These are phyloP conservation scores for Thielaviopsis ethacetica DNA, from an alignment of 2,329 filamentous ascomycete species.

Conservation along the genomic window DNA sequence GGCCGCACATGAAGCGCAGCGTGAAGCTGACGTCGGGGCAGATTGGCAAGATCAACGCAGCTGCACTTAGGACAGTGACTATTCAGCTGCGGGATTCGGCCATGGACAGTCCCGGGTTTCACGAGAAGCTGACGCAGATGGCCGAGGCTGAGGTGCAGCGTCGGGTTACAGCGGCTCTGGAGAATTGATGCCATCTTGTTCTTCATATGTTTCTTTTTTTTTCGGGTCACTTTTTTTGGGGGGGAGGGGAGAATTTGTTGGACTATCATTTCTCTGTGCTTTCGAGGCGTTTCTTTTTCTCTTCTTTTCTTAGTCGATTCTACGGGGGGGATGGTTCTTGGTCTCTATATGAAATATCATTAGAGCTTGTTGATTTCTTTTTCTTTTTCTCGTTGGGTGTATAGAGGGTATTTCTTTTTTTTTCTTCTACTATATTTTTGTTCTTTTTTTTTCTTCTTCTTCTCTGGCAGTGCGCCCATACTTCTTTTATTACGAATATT, in stretches of 20 bases:
- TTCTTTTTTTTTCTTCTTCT: neutral
- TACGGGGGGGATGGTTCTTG: too few relatives aligned
- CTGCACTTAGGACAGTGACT: slow-evolving; percentile 1
- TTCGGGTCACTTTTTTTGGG: too few relatives aligned
- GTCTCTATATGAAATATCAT: neutral
- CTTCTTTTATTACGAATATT: neutral
- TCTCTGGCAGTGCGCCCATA: neutral
- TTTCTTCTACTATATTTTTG: neutral
- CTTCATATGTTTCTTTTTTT: neutral
- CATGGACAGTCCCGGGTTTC: neutral
- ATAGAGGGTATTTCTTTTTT: neutral
- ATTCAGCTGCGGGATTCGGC: neutral
- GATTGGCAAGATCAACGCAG: slow-evolving; percentile 8
- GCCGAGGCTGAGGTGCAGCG: slow-evolving; percentile 6
- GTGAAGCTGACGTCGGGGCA: slow-evolving; percentile 5
- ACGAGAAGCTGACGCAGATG: neutral
- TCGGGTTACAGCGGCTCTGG: neutral
- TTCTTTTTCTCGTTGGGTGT: neutral
- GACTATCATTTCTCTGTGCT: too few relatives aligned
- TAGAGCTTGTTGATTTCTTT: neutral
- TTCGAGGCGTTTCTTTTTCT: too few relatives aligned
- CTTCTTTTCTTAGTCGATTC: too few relatives aligned
- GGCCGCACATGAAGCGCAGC: slow-evolving; percentile 3
- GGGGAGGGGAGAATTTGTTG: too few relatives aligned
- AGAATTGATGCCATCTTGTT: neutral